phyloP scores from a whole-genome alignment of 2,329 filamentous ascomycete species.

The Phialophora expanda region DNA sequence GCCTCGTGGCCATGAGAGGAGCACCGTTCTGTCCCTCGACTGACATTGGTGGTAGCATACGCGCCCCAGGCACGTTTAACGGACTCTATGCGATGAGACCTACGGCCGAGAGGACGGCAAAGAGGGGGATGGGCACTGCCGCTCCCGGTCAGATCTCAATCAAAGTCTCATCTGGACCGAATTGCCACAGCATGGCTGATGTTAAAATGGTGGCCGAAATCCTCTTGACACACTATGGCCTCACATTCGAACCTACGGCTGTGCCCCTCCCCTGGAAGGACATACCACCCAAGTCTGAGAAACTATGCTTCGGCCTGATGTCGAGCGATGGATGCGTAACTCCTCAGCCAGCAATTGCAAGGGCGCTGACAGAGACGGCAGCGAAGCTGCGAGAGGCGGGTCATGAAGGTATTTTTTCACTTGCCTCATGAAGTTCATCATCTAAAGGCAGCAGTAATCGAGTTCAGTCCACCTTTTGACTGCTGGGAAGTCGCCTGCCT shows the following conservation, averaged over 20 bases:
- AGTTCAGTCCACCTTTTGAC: conserved; percentile 31
- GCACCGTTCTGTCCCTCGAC: conserved; percentile 49
- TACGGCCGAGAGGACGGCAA: conserved; percentile 48
- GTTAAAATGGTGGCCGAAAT: conserved; percentile 52
- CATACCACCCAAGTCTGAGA: conserved; percentile 29
- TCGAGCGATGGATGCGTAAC: conserved; percentile 67
- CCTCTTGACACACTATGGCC: conserved; percentile 53
- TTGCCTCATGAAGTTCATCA: not conserved
- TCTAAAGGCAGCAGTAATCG: conserved; percentile 27
- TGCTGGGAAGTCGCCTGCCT: conserved; percentile 28
- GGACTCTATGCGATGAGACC: conserved; percentile 51
- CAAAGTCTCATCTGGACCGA: conserved; percentile 58
- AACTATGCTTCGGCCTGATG: conserved; percentile 65
- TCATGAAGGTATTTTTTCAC: conserved; percentile 26
- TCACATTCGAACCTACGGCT: conserved; percentile 59
- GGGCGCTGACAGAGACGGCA: conserved; percentile 55
- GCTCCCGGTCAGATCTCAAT: conserved; percentile 43
- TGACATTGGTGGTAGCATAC: conserved; percentile 56
- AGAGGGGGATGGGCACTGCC: conserved; percentile 27
- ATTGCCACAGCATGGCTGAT: conserved; percentile 60
- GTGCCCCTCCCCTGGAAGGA: conserved; percentile 58
- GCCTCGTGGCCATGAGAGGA: conserved; percentile 58
- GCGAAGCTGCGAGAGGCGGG: conserved; percentile 47
- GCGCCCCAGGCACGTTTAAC: conserved; percentile 49
- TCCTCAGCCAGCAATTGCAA: conserved; percentile 68